Evolutionary conservation across 2,329 filamentous ascomycete genomes (phyloP), one percentile per base, ranked within the genome.

Genomic region (Aspergillus hortae): DNA sequence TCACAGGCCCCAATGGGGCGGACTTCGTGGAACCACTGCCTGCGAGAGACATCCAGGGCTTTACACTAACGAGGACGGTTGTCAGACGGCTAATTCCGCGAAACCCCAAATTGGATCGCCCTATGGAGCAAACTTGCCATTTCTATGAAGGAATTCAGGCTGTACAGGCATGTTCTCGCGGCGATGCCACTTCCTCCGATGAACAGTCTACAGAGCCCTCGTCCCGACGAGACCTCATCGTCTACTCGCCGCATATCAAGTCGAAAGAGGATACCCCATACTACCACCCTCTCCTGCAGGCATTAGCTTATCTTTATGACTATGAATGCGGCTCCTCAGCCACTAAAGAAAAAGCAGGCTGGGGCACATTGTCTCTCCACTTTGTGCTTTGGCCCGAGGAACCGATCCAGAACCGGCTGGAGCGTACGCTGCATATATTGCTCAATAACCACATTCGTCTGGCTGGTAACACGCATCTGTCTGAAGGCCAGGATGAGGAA

Each of bases 41-140:
- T 19, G 58, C 65, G 12, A 59, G 53, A 17, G 52, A 52, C 14
- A 54, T 73, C 25, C 17, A 61, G 5, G 66, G 62, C 5, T 73
- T 73, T 44, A 47, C 57, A 5, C 74, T 84, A 30, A 76, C 80
- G 21, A 84, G 86, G 58, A 84, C 84, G 1, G 77, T 96, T 17
- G 81, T 96, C 6, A 81, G 92, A 53, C 86, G 80, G 55, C 75
- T 96, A 61, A 85, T 96, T 44, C 92, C 92, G 3, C 80, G 92
- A 46, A 96, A 96, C 68, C 83, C 85, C 2, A 79, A 85, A 49
- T 75, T 92, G 23, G 92, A 97, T 69, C 75, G 77, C 17, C 79
- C 87, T 1, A 71, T 96, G 56, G 80, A 90, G 52, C 92, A 97
- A 70, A 95, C 90, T 2, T 95, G 90, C 68, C 80, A 89, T 50